phyloP scores from a whole-genome alignment of 345 rosid genomes.

The Eucalyptus erythrocorys region DNA sequence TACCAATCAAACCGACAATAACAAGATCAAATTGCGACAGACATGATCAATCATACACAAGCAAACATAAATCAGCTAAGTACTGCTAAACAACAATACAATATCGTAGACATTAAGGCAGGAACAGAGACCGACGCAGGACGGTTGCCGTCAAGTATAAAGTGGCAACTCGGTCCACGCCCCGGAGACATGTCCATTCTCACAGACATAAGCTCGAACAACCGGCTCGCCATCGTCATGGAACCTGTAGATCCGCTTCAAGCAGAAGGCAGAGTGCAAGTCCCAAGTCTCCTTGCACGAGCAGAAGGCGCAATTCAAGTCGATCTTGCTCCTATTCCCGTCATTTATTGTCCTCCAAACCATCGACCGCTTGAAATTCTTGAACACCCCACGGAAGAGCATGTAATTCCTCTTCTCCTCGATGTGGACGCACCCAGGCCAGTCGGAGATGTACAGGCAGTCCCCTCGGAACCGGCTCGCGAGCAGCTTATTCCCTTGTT shows the following conservation, averaged over 20 bases:
- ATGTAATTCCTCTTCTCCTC: constrained; percentile 85
- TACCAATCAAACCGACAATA: background rate
- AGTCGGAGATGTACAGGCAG: constrained; percentile 70
- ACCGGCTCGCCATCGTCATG: constrained; percentile 96
- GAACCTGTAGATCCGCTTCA: constrained; percentile 61
- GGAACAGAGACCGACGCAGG: background rate
- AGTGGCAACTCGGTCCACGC: constrained; percentile 82
- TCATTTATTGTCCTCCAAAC: constrained; percentile 91
- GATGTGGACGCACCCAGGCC: constrained; percentile 86
- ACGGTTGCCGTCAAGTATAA: constrained; percentile 26
- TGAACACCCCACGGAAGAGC: constrained; percentile 89
- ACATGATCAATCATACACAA: background rate
- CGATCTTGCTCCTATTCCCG: constrained; percentile 44
- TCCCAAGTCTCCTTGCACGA: constrained; percentile 76
- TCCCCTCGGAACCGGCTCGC: constrained; percentile 91
- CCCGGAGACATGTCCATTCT: constrained; percentile 94
- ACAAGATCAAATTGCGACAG: background rate
- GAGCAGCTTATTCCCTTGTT: constrained; percentile 76
- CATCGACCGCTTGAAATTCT: constrained; percentile 63
- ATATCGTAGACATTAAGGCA: background rate
- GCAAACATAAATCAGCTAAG: background rate
- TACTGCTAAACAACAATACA: background rate
- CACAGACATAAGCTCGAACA: constrained; percentile 93
- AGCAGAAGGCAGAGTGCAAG: constrained; percentile 80
- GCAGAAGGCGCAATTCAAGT: constrained; percentile 78